Percentiles rank a stretch among this genome's conserved stretches.
These are phyloP conservation scores for Stemphylium beticola DNA, from an alignment of 2,329 filamentous ascomycete genomes.

Conservation along the genomic window DNA sequence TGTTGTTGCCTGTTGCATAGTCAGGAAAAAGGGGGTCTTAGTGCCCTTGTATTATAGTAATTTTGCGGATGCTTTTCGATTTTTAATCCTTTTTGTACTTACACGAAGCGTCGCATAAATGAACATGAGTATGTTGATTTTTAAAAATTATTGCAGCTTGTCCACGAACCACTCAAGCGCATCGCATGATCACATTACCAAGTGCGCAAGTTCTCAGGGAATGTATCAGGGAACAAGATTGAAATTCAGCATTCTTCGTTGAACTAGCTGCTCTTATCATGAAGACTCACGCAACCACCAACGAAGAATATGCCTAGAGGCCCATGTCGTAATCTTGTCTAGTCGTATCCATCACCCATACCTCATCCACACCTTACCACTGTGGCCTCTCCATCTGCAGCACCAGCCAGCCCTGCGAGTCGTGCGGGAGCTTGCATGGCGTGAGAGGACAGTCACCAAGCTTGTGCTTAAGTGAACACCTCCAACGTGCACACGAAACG, in stretches of 20 bases:
- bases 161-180: too few relatives aligned
- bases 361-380: conserved; percentile 29
- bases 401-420: conserved; percentile 25
- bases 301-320: too few relatives aligned
- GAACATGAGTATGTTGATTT: too few relatives aligned
- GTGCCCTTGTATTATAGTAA: conserved; percentile 8
- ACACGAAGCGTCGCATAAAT: neutral
- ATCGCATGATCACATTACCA: too few relatives aligned
- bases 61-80: neutral
- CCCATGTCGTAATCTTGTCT: too few relatives aligned
- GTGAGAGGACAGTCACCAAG: conserved; percentile 27
- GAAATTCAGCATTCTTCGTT: too few relatives aligned
- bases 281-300: too few relatives aligned
- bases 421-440: conserved; percentile 34
- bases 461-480: conserved; percentile 35
- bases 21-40: neutral
- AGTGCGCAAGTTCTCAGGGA: too few relatives aligned
- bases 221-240: too few relatives aligned
- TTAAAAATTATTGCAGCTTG: too few relatives aligned
- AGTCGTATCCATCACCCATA: too few relatives aligned
- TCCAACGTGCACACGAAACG: conserved; percentile 34
- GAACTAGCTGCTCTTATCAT: too few relatives aligned
- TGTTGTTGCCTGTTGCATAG: neutral
- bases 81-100: neutral
- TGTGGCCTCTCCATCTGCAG: conserved; percentile 16